A percentile compares a stretch with the other conserved stretches of the same genome.
phyloP scores from a whole-genome alignment of 352 stramenopile genomes.

The Blastocystis sp. region DNA sequence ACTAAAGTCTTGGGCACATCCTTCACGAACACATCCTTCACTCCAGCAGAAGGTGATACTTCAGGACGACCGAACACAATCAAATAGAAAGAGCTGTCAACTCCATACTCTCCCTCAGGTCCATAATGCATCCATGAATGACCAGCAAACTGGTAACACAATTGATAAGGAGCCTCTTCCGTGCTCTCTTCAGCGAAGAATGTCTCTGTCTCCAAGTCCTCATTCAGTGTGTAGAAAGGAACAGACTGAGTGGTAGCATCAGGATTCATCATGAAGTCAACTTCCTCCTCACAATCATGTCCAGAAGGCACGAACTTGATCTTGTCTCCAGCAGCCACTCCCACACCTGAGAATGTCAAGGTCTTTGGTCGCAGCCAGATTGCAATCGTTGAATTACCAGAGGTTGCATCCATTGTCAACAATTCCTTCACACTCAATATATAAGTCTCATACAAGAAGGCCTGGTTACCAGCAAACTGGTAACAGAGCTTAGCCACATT shows the following conservation, averaged over 20 bases:
- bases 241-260: neutral
- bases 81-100: constrained; percentile 18
- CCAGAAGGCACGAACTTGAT: constrained; percentile 56
- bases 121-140: constrained; percentile 63
- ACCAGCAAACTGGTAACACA: constrained; percentile 65
- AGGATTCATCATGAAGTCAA: constrained; percentile 38
- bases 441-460: neutral
- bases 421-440: constrained; percentile 44
- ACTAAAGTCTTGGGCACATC: constrained; percentile 48
- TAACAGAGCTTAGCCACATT: constrained; percentile 18
- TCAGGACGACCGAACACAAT: constrained; percentile 56
- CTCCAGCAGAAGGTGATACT: neutral
- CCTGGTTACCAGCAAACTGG: constrained; percentile 18
- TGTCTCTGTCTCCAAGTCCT: neutral
- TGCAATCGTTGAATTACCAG: neutral
- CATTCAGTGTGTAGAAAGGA: constrained; percentile 44
- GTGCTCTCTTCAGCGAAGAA: constrained; percentile 63
- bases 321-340: constrained; percentile 36
- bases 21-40: constrained; percentile 62
- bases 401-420: neutral
- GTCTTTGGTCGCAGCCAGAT: constrained; percentile 58
- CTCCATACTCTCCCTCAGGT: constrained; percentile 24
- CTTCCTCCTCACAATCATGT: constrained; percentile 1
- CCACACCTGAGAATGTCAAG: constrained; percentile 4
- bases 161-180: constrained; percentile 43